Base-by-base conservation (phyloP, 129 eudicot genomes). In the Lactuca saligna region DNA sequence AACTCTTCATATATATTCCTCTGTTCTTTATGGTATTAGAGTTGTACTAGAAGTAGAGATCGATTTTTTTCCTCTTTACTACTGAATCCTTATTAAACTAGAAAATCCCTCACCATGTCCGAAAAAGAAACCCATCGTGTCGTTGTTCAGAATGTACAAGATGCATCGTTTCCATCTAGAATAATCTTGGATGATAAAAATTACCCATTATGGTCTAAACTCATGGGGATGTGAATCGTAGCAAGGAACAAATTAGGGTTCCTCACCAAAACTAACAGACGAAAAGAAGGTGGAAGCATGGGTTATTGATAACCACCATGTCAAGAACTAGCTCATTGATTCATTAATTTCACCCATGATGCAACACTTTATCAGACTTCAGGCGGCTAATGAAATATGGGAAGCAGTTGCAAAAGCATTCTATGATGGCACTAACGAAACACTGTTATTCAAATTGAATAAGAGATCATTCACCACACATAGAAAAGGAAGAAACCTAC, bases 381-480 rank as follows among this genome's bases (percentile, higher is more conserved):
- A 54, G 17, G 17, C 58, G 12, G 58, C 58, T 8, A 29, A 20
- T 54, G 58, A 54, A 5, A 54, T 54, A n/a, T 35, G 51, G 73
- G 39, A 58, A 12, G 75, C 75, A 17, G 8, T 71, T 7, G 16
- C 34, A 9, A 71, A 71, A 46, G 38, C 68, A n/a, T 71, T 71
- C 67, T 58, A 57, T 25, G 68, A 71, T 54, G 63, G 73, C 31
- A 15, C 46, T 1, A 63, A 68, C 16, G 73, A 68, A 35, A 17
- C 61, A 2, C 48, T 41, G 17, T 12, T 71, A 1, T 71, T 71
- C 35, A 29, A 13, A 17, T 29, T 71, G 13, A 60, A 71, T 46
- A 46, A 46, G 9, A 60, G 17, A 14, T 42, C 76, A 12, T 71
- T 71, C 59, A 12, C 53, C 33, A 46, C 63, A 5, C 41, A 33